Conservation (phyloP, 179 eudicot genomes). For the Patellifolia procumbens region DNA sequence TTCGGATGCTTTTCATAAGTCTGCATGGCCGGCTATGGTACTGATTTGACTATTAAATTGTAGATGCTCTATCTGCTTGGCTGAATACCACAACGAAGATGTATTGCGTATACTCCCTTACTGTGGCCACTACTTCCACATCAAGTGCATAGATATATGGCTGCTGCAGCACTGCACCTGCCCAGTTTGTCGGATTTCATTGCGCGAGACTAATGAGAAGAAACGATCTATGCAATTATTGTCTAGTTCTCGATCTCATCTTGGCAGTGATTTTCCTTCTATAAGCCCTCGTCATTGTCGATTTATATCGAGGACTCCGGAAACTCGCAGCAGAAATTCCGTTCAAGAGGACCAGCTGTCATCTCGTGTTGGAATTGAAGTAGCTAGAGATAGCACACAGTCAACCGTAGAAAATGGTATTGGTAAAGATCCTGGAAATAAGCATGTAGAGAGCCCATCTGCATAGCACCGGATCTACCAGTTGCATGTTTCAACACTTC, state of each 20-base stretch:
- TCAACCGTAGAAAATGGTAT: conserved; percentile 28
- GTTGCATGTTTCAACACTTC: conserved; percentile 1
- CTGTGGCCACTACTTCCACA: conserved; percentile 83
- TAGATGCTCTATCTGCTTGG: conserved; percentile 86
- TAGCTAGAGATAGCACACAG: conserved; percentile 28
- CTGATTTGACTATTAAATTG: neutral
- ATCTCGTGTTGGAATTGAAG: conserved; percentile 24
- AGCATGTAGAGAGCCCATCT: conserved; percentile 62
- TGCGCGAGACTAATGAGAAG: conserved; percentile 64
- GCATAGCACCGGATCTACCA: conserved; percentile 21
- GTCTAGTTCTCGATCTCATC: conserved; percentile 58
- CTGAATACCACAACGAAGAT: conserved; percentile 76
- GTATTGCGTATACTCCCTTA: conserved; percentile 72
- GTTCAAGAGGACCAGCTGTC: conserved; percentile 36
- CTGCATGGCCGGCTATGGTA: too few species aligned
- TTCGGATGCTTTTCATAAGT: neutral
- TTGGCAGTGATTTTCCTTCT: conserved; percentile 26
- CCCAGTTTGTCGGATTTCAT: conserved; percentile 83
- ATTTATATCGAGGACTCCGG: conserved; percentile 37
- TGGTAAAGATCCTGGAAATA: conserved; percentile 33
- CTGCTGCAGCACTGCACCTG: conserved; percentile 88
- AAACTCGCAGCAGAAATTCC: conserved; percentile 35
- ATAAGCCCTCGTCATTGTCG: conserved; percentile 40
- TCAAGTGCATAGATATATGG: conserved; percentile 86
- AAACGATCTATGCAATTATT: conserved; percentile 69